phyloP scores from a whole-genome alignment of 2,329 filamentous ascomycete genomes.

The Penicillium rolfsii region DNA sequence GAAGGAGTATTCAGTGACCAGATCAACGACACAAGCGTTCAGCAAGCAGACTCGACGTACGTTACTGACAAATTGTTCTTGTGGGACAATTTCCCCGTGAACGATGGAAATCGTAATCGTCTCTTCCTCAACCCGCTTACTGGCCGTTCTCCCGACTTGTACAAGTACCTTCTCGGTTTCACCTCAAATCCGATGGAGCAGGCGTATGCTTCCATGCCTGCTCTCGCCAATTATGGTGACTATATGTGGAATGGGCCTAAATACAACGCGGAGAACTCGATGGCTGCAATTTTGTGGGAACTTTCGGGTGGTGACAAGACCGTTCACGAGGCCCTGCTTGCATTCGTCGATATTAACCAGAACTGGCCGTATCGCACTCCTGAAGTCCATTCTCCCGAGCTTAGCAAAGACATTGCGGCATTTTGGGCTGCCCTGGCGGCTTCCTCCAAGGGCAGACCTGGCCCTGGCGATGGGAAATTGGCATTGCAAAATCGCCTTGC shows the following conservation, averaged over 20 bases:
- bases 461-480: not conserved
- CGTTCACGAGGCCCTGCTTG: slow-evolving; percentile 21
- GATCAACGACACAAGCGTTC: slow-evolving; percentile 26
- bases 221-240: slow-evolving; percentile 26
- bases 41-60: slow-evolving; percentile 23
- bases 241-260: slow-evolving; percentile 28
- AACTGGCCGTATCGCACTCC: slow-evolving; percentile 28
- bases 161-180: slow-evolving; percentile 29
- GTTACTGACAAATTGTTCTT: slow-evolving; percentile 29
- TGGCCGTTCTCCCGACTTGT: slow-evolving; percentile 22
- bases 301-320: slow-evolving; percentile 14
- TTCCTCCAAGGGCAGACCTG: not conserved
- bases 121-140: slow-evolving; percentile 31
- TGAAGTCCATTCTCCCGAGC: slow-evolving; percentile 19
- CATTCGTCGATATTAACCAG: slow-evolving; percentile 27
- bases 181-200: slow-evolving; percentile 29
- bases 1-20: slow-evolving; percentile 29
- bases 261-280: slow-evolving; percentile 22
- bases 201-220: slow-evolving; percentile 26
- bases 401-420: slow-evolving; percentile 22
- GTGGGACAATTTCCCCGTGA: slow-evolving; percentile 34
- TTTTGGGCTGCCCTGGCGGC: slow-evolving; percentile 21
- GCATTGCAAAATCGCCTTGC: slow-evolving; percentile 13
- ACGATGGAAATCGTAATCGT: slow-evolving; percentile 26
- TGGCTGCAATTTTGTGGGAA: slow-evolving; percentile 17